A percentile compares a stretch with the other conserved stretches of the same genome.
These are phyloP conservation scores for Psophocarpus tetragonolobus DNA, from an alignment of 306 rosid species.

Conservation along the genomic window DNA sequence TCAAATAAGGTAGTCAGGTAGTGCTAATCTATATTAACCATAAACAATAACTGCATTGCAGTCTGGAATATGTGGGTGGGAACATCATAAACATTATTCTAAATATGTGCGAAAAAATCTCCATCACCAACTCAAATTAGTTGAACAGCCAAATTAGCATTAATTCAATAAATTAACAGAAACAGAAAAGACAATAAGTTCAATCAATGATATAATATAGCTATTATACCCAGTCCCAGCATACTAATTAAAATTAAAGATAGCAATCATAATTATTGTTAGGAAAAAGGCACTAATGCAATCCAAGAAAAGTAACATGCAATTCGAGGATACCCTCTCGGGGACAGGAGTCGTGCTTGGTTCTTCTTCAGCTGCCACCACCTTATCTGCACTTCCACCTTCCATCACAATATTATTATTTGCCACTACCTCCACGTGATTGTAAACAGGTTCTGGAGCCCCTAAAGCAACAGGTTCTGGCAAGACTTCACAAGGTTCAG, in stretches of 20 bases:
- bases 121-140: conserved; percentile 7
- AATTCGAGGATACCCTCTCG: conserved; percentile 65
- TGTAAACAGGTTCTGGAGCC: conserved; percentile 60
- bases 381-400: conserved; percentile 86
- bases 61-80: neutral
- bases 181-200: neutral
- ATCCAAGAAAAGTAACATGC: conserved; percentile 23
- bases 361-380: conserved; percentile 74
- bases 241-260: neutral
- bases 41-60: neutral
- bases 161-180: conserved; percentile 4
- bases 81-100: neutral
- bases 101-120: neutral
- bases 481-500: conserved; percentile 70
- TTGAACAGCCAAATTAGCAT: conserved; percentile 15
- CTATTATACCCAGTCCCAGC: neutral
- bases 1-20: neutral
- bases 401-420: conserved; percentile 74
- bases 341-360: conserved; percentile 78
- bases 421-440: conserved; percentile 63
- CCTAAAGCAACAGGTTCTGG: conserved; percentile 70
- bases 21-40: neutral
- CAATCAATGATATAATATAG: neutral
- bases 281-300: conserved; percentile 34
- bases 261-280: neutral